Base-by-base conservation (phyloP, 129 eudicot genomes). In the Logfia minima region DNA sequence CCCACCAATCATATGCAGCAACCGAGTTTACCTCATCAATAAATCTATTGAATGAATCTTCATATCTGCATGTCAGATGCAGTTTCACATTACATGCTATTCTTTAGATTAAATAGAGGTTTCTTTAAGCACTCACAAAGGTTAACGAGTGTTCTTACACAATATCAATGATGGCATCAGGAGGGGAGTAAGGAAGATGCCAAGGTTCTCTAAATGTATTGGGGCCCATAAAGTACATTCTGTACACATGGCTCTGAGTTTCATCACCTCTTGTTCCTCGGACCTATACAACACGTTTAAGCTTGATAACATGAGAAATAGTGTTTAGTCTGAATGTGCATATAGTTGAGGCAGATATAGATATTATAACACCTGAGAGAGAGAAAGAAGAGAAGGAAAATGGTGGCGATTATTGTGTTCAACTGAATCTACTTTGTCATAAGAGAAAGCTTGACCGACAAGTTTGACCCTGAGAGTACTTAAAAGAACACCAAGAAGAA, bases 151-250 rank as follows among this genome's bases (percentile, higher is more conserved):
- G 75, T 65, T 72, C 93, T 88, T 91, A 88, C 97, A 91, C 97
- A 65, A 91, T 91, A 77, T 87, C 89, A 78, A 88, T 84, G 79
- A 91, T 89, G 41, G 90, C 88, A 77, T 81, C 68, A 41, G 95
- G 97, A 70, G 97, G 97, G 18, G 97, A 91, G 84, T 88, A 91
- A 71, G 97, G 92, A 85, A 89, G 97, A 91, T 91, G 95, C 95
- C 95, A 91, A 14, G 97, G 97, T 85, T 91, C 97, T 85, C 97
- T 87, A 78, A 91, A 91, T 11, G 97, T 88, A 84, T 91, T 91
- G 48, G 92, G 97, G 35, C 97, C 97, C 97, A 91, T 88, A 77
- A 91, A 91, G 85, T 91, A 91, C 97, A 91, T 88, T 79, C 95
- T 83, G 71, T 91, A 90, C 7, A 91, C 95, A 85, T 91, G 97